These are phyloP conservation scores for Auxenochlorella pyrenoidosa DNA, from an alignment of 139 green algal species.

Conservation along the genomic window DNA sequence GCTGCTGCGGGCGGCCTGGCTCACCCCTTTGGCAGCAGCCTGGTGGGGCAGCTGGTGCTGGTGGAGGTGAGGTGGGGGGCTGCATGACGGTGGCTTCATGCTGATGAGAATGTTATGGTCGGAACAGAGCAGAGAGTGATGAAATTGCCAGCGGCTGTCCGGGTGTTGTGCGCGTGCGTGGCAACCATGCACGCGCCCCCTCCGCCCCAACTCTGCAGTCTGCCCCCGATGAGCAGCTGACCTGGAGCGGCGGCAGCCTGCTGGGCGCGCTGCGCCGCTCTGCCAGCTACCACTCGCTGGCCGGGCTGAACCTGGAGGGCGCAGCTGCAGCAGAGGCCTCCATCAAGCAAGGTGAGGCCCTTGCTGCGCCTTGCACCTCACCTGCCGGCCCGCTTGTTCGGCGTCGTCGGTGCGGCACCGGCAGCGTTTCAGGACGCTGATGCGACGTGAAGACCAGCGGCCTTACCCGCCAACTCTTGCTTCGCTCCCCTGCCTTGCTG, in stretches of 20 bases:
- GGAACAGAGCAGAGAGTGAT: neutral
- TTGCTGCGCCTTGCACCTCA: neutral
- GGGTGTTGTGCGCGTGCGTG: no score
- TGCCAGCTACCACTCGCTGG: slow-evolving; percentile 24
- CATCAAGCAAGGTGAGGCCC: neutral
- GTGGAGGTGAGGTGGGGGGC: no score
- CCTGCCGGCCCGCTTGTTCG: no score
- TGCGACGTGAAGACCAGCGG: neutral
- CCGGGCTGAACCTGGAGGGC: slow-evolving; percentile 33
- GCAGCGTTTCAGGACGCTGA: no score
- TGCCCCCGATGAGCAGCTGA: neutral
- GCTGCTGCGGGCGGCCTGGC: neutral
- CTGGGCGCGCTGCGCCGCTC: neutral
- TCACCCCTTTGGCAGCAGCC: no score
- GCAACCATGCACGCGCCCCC: no score
- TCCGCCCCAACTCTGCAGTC: neutral
- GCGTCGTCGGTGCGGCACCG: neutral
- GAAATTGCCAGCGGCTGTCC: no score
- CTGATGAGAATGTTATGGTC: no score
- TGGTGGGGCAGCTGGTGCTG: no score
- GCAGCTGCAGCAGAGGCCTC: slow-evolving; percentile 3
- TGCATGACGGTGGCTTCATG: no score
- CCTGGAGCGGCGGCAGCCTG: neutral
- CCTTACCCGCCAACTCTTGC: neutral
- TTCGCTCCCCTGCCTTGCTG: neutral